Evolutionary conservation across 768 basidiomycete genomes (phyloP), one percentile per base, ranked within the genome.

Genomic region (Trametes coccinea): DNA sequence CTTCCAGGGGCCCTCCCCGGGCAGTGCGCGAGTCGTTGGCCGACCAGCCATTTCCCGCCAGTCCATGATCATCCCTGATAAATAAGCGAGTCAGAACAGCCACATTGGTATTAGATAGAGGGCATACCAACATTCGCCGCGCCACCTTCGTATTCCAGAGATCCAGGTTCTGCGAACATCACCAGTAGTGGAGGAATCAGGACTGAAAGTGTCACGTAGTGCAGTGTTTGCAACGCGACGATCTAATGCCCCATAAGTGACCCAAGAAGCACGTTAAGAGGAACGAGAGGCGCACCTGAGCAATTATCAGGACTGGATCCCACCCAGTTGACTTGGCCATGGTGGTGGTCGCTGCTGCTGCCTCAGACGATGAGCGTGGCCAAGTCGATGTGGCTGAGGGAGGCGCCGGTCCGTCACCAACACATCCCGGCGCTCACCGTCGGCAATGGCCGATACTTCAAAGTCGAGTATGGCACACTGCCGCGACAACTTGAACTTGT

Each of bases 21-120:
- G 82, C 58, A 85, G 74, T 30, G 84, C 84, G 58, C 82, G 83
- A 22, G 90, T 85, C 0, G 94, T 95, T 3, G 91, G 86, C 53
- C 84, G 76, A 4, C 93, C 91, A 0, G 95, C 90, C 85, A 99
- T 89, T 74, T 98, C 92, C 48, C 94, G 82, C 97, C 97, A 99
- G 76, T 98, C 95, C 88, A 99, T 93, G 40, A 98, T 79, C 89
- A 94, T 92, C 3, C 89, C 90, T 89, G 37, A 17, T 10, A 33
- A 11, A 16, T 13, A 5, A 27, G 6, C 17, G 37, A 14, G 45
- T 44, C 34, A 53, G 34, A 10, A 22, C 41, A 34, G 14, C 4
- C 3, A 48, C 55, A 33, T 48, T 61, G 53, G 56, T 41, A 45
- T 30, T 41, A n/a, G 34, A 39, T 14, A 39, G 16, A 13, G 33